Percentiles rank a stretch among this genome's conserved stretches.
These are phyloP conservation scores for Sphagnum fallax DNA, from an alignment of 228 moss, liverwort and hornwort genomes.

Conservation along the genomic window DNA sequence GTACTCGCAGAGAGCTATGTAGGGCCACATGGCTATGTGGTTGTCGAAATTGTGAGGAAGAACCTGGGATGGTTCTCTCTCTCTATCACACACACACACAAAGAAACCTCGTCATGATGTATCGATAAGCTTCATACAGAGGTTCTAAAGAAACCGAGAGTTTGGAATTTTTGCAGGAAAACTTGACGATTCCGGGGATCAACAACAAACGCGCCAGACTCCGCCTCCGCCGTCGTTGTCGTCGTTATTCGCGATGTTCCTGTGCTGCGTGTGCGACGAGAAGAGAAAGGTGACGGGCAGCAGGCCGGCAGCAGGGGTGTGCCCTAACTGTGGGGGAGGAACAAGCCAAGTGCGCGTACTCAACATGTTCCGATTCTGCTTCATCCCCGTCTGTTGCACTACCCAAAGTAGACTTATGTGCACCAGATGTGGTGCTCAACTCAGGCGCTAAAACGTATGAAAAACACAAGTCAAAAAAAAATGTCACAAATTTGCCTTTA, in stretches of 20 bases:
- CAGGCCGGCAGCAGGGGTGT: slow-evolving; percentile 23
- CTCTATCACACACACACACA: too few relatives aligned
- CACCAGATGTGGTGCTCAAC: slow-evolving; percentile 31
- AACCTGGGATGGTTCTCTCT: too few relatives aligned
- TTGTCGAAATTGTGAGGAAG: too few relatives aligned
- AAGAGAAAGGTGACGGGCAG: slow-evolving; percentile 32
- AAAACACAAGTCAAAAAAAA: not conserved
- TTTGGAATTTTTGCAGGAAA: too few relatives aligned
- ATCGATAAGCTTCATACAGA: too few relatives aligned
- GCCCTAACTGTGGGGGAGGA: slow-evolving; percentile 32
- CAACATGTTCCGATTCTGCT: slow-evolving; percentile 52
- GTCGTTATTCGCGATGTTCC: slow-evolving; percentile 23
- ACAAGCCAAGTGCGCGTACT: slow-evolving; percentile 32
- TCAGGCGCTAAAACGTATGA: slow-evolving; percentile 13
- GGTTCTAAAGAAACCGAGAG: too few relatives aligned
- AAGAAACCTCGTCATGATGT: too few relatives aligned
- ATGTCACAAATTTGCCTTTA: too few relatives aligned
- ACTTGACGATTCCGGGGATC: too few relatives aligned
- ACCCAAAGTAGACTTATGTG: slow-evolving; percentile 31
- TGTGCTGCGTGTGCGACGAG: slow-evolving; percentile 52
- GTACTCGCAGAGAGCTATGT: too few relatives aligned
- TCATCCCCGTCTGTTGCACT: slow-evolving; percentile 65
- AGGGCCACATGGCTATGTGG: too few relatives aligned
- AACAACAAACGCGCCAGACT: too few relatives aligned
- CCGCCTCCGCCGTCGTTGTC: not conserved